phyloP scores from a whole-genome alignment of 1,284 basidiomycete species.

The Apiotrichum laibachii region DNA sequence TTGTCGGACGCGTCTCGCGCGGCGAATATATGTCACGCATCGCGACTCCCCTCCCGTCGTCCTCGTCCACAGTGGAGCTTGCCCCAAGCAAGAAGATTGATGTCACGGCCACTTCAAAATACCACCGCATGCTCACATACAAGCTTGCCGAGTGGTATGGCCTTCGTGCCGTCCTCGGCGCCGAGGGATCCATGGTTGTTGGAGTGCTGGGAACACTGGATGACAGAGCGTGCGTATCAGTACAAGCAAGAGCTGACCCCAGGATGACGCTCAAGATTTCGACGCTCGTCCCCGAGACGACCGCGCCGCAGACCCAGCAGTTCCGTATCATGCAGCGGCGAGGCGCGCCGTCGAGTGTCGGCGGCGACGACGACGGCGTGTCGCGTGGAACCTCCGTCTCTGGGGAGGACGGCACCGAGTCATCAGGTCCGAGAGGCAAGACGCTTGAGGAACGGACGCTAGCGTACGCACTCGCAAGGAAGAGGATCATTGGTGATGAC shows the following conservation, averaged over 20 bases:
- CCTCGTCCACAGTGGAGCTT: conserved; percentile 20
- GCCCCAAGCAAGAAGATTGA: conserved; percentile 27
- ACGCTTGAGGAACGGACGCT: conserved; percentile 45
- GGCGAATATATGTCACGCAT: conserved; percentile 21
- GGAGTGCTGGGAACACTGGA: conserved; percentile 35
- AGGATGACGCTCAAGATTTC: conserved; percentile 25
- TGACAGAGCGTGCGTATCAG: conserved; percentile 30
- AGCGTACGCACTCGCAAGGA: conserved; percentile 40
- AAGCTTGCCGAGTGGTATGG: conserved; percentile 50
- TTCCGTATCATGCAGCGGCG: conserved; percentile 47
- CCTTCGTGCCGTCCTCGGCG: conserved; percentile 30
- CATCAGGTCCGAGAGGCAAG: conserved; percentile 20
- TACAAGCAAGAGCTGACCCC: neutral
- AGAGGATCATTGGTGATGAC: conserved; percentile 41
- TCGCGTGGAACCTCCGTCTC: conserved; percentile 23
- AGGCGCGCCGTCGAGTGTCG: conserved; percentile 16
- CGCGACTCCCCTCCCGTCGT: conserved; percentile 5
- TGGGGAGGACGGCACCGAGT: conserved; percentile 19
- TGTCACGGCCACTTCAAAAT: conserved; percentile 33
- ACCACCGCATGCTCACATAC: conserved; percentile 48
- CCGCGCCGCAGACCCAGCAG: conserved; percentile 28
- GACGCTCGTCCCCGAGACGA: conserved; percentile 19
- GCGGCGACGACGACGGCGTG: conserved; percentile 17
- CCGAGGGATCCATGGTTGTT: conserved; percentile 31
- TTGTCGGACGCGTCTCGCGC: conserved; percentile 26